These are phyloP conservation scores for Theileria equi DNA, from an alignment of 169 alveolate genomes.

Conservation along the genomic window DNA sequence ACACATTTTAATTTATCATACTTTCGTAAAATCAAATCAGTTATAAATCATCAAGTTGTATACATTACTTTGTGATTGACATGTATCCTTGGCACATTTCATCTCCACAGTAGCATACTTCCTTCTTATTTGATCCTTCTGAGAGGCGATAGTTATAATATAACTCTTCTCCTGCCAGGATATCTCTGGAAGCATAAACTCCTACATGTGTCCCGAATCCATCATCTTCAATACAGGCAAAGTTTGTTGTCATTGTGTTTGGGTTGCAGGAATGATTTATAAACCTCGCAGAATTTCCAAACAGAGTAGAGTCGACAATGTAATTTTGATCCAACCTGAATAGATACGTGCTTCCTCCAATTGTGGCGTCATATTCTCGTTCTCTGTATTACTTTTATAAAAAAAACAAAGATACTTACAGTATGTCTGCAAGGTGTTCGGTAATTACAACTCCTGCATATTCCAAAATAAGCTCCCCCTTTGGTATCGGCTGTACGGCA, in stretches of 20 bases:
- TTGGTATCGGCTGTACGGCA: constrained; percentile 40
- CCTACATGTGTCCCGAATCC: constrained; percentile 73
- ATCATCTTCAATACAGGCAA: constrained; percentile 60
- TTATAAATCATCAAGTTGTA: no score
- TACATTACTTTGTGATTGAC: constrained; percentile 22
- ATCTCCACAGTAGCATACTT: constrained; percentile 41
- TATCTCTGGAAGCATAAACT: constrained; percentile 68
- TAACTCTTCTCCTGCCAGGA: constrained; percentile 62
- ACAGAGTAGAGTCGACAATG: constrained; percentile 95
- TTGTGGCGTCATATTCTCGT: constrained; percentile 4
- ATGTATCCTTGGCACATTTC: constrained; percentile 45
- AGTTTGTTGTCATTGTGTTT: constrained; percentile 8
- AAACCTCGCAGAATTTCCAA: constrained; percentile 94
- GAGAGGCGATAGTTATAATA: constrained; percentile 45
- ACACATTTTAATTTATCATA: no score
- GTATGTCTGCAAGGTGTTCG: constrained; percentile 50
- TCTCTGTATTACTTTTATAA: constrained; percentile 5
- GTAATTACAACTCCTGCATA: constrained; percentile 57
- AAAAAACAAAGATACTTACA: not conserved
- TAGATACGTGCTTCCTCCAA: constrained; percentile 69
- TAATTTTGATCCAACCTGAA: constrained; percentile 90
- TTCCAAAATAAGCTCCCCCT: constrained; percentile 59
- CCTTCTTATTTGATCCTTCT: constrained; percentile 20
- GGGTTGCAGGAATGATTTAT: constrained; percentile 94
- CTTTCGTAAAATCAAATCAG: no score